A percentile compares a stretch with the other conserved stretches of the same genome.
Conservation (phyloP, 2,329 filamentous ascomycete genomes). For the Aspergillus phoenicis region DNA sequence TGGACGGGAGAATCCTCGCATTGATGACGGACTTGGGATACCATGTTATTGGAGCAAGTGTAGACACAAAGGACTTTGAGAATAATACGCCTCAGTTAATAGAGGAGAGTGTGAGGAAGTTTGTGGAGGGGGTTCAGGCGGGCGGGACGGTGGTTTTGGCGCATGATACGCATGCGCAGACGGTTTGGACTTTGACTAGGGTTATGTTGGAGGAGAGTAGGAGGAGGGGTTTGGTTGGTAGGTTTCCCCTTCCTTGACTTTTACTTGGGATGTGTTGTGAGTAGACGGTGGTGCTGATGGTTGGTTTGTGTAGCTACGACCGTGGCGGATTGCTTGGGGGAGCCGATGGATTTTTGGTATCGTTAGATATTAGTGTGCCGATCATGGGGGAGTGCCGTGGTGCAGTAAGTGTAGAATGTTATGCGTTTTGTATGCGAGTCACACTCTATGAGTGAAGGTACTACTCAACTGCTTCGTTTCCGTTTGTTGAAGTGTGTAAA, state of each 20-base stretch:
- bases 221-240: slow-evolving; percentile 44
- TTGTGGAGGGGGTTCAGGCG: slow-evolving; percentile 32
- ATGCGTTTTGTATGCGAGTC: not conserved
- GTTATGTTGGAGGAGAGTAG: slow-evolving; percentile 42
- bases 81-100: slow-evolving; percentile 36
- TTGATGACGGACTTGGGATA: slow-evolving; percentile 49
- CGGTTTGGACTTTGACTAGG: slow-evolving; percentile 36
- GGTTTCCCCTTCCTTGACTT: slow-evolving; percentile 14
- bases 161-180: slow-evolving; percentile 43
- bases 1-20: slow-evolving; percentile 34
- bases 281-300: not conserved
- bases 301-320: slow-evolving; percentile 47
- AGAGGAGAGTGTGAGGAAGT: slow-evolving; percentile 35
- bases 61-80: slow-evolving; percentile 50
- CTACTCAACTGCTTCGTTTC: too few species aligned
- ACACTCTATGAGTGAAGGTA: too few species aligned
- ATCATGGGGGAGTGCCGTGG: too few species aligned
- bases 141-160: slow-evolving; percentile 39
- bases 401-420: not conserved
- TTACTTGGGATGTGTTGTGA: not conserved
- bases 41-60: slow-evolving; percentile 46
- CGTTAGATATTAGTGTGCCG: slow-evolving; percentile 17
- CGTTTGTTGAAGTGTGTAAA: too few species aligned
- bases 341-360: slow-evolving; percentile 58
- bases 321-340: slow-evolving; percentile 60